A percentile compares a stretch with the other conserved stretches of the same genome.
Evolutionary conservation across 805 yeast species (phyloP).

Genomic region (Candida taoyuanica): DNA sequence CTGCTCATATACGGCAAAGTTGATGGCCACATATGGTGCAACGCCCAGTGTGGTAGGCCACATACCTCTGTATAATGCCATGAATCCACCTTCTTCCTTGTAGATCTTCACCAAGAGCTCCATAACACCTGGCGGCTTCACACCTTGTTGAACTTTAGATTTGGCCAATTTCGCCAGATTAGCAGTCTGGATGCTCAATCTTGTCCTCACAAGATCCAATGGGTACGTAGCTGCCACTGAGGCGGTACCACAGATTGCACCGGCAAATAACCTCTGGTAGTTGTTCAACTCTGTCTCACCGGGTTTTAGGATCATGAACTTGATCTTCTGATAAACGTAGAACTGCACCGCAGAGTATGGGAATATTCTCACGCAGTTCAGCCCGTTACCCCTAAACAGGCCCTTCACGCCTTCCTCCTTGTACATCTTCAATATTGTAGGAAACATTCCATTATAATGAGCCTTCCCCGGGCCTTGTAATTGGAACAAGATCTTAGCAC

Average conservation of each 20-base stretch:
- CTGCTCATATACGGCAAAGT: slow-evolving; percentile 85
- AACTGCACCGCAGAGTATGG: slow-evolving; percentile 96
- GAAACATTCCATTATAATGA: slow-evolving; percentile 61
- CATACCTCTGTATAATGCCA: slow-evolving; percentile 77
- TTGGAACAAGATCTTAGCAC: slow-evolving; percentile 89
- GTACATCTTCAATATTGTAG: slow-evolving; percentile 76
- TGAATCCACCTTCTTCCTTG: slow-evolving; percentile 73
- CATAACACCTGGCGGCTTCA: slow-evolving; percentile 68
- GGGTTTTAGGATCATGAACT: slow-evolving; percentile 33
- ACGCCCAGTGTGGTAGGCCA: slow-evolving; percentile 92
- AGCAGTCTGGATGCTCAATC: slow-evolving; percentile 88
- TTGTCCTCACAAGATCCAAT: slow-evolving; percentile 82
- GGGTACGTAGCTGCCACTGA: slow-evolving; percentile 88
- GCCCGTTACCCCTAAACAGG: slow-evolving; percentile 82
- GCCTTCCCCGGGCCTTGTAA: slow-evolving; percentile 59
- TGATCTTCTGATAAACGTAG: slow-evolving; percentile 69
- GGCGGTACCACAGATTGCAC: slow-evolving; percentile 74
- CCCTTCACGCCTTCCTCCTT: slow-evolving; percentile 91
- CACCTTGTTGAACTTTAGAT: slow-evolving; percentile 34
- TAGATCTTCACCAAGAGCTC: slow-evolving; percentile 56
- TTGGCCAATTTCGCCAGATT: slow-evolving; percentile 39
- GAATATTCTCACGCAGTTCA: slow-evolving; percentile 83
- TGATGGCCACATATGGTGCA: slow-evolving; percentile 92
- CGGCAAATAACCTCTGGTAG: slow-evolving; percentile 62
- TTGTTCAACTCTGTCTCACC: slow-evolving; percentile 40